Conservation (phyloP, 345 rosid species). For the Dovyalis caffra region DNA sequence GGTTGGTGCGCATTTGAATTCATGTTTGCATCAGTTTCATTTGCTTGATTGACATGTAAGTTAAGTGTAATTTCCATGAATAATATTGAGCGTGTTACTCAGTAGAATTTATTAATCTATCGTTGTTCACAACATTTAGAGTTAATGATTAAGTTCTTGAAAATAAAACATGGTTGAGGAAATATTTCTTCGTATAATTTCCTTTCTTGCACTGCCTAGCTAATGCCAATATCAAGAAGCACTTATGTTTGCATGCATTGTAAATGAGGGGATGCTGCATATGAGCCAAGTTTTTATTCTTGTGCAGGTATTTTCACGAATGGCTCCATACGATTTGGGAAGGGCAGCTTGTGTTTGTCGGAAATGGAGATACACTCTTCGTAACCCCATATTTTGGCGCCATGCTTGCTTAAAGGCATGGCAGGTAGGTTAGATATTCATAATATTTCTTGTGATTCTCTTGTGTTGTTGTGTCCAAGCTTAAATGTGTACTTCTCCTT, state of each 20-base stretch:
- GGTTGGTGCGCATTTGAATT: neutral
- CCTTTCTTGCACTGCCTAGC: neutral
- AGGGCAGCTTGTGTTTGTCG: constrained; percentile 88
- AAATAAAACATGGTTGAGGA: neutral
- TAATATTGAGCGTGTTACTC: neutral
- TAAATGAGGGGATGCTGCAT: neutral
- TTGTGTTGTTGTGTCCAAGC: constrained; percentile 4
- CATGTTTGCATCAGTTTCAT: neutral
- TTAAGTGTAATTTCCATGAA: neutral
- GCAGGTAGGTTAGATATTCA: constrained; percentile 50
- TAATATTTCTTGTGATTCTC: neutral
- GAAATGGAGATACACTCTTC: constrained; percentile 90
- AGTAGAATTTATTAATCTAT: neutral
- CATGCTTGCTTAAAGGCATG: constrained; percentile 89
- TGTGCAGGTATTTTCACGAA: constrained; percentile 74
- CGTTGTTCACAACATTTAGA: neutral
- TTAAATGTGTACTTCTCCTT: constrained; percentile 6
- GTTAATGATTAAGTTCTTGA: neutral
- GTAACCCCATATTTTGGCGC: constrained; percentile 91
- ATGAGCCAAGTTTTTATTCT: constrained; percentile 8
- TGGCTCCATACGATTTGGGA: constrained; percentile 82
- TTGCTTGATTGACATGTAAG: neutral
- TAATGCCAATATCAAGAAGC: neutral
- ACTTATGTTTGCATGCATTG: constrained; percentile 2
- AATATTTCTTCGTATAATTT: neutral